Conservation (phyloP, 2,329 filamentous ascomycete genomes). For the Plenodomus tracheiphilus region DNA sequence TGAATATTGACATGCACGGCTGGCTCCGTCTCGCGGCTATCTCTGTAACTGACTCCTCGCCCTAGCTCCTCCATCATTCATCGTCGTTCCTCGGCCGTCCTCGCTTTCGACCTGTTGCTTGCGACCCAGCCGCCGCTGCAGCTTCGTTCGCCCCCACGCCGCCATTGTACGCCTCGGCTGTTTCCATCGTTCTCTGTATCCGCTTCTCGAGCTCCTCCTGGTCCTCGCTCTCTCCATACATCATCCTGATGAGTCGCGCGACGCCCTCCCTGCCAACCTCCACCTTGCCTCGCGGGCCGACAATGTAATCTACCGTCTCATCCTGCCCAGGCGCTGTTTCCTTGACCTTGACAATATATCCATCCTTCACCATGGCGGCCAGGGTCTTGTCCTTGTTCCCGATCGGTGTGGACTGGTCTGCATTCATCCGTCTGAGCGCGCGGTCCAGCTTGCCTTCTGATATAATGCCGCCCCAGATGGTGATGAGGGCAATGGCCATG, state of each 20-base stretch:
- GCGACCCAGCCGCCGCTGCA: slow-evolving; percentile 7
- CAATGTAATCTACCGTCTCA: slow-evolving; percentile 76
- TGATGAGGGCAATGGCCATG: slow-evolving; percentile 75
- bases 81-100: slow-evolving; percentile 13
- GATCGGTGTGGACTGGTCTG: slow-evolving; percentile 72
- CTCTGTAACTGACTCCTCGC: not conserved
- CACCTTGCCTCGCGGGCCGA: slow-evolving; percentile 82
- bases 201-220: slow-evolving; percentile 37
- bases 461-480: slow-evolving; percentile 70
- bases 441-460: slow-evolving; percentile 78
- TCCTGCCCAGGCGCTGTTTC: slow-evolving; percentile 76
- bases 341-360: slow-evolving; percentile 75
- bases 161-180: slow-evolving; percentile 22
- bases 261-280: slow-evolving; percentile 82
- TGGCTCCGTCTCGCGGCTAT: not conserved
- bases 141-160: slow-evolving; percentile 7
- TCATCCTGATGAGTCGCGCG: slow-evolving; percentile 63
- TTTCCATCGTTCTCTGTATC: slow-evolving; percentile 38
- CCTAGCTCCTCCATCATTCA: not conserved
- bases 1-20: not conserved
- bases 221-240: slow-evolving; percentile 36
- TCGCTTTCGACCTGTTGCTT: slow-evolving; percentile 18
- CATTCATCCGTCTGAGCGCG: slow-evolving; percentile 74
- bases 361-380: slow-evolving; percentile 75
- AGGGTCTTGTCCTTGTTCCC: slow-evolving; percentile 75